Base-by-base conservation (phyloP, 2,329 filamentous ascomycete genomes). In the Biscogniauxia marginata region DNA sequence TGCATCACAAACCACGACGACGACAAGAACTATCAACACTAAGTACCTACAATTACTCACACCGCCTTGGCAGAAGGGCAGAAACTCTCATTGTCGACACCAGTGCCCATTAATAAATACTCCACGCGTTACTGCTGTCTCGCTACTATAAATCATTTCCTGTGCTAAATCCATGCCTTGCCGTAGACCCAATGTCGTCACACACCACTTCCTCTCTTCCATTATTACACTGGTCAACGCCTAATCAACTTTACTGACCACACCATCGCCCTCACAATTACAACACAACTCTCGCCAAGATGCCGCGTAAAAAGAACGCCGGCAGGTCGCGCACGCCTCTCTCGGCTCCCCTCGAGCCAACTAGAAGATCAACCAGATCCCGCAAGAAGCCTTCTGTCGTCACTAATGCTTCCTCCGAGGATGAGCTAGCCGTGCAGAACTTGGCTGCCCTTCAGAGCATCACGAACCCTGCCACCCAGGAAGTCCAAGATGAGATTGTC, bases 231-330 rank as follows among this genome's bases (percentile, higher is more conserved):
- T 46, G 44, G 44, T 16, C 44, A 49, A 51, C 18, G 9, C 30
- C 18, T 46, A 13, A 9, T 18, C 16, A 1, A 9, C n/a, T 16
- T 39, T 39, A 39, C 20, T 46, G 44, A 47, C 9, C 22, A n/a
- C 22, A 44, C 11, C 19, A 11, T 24, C 18, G 24, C 30, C 24
- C 19, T 24, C 13, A 48, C 8, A 43, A 34, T 23, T 23, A 11
- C 22, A 13, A 16, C 16, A 20, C 18, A 6, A 7, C 18, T 47
- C 23, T 11, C 24, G 21, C 49, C 52, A 56, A 51, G 21, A 68
- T 68, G 63, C 48, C 57, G 23, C 57, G 58, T 16, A 55, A 59
- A 39, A 64, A 53, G 55, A 50, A 25, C 11, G 5, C 48, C 25
- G 20, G 30, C 18, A 59, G 43, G 46, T 34, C 19, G 45, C 25